phyloP scores from a whole-genome alignment of 306 rosid species.

The Trifolium pratense region DNA sequence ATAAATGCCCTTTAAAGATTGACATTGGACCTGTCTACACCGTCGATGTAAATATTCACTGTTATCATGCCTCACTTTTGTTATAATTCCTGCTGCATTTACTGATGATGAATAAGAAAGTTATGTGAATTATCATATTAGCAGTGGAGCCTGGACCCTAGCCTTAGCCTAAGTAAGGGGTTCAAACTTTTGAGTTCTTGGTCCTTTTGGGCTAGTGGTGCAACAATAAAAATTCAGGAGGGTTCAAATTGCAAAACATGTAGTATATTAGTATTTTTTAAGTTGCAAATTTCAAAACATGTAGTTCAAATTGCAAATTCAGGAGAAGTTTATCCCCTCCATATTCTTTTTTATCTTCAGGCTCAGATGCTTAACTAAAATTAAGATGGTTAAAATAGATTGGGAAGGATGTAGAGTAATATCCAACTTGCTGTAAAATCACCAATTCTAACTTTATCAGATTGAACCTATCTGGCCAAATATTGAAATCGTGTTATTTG shows the following conservation, averaged over 20 bases:
- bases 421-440: background rate
- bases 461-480: constrained; percentile 4
- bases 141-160: too few species aligned
- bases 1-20: constrained; percentile 75
- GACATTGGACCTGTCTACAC: constrained; percentile 91
- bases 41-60: constrained; percentile 61
- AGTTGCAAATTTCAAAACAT: too few species aligned
- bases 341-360: background rate
- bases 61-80: background rate
- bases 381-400: constrained; percentile 1
- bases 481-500: background rate
- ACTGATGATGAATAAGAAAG: background rate
- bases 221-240: too few species aligned
- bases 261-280: too few species aligned
- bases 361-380: background rate
- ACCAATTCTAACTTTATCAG: background rate
- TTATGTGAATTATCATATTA: background rate
- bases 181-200: too few species aligned
- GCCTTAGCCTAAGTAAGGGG: too few species aligned
- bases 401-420: background rate
- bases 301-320: too few species aligned
- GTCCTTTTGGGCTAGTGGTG: too few species aligned
- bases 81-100: background rate
- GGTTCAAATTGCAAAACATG: too few species aligned
- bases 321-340: background rate